Base-by-base conservation (phyloP, 1,284 basidiomycete genomes). In the Pascua guehoae region DNA sequence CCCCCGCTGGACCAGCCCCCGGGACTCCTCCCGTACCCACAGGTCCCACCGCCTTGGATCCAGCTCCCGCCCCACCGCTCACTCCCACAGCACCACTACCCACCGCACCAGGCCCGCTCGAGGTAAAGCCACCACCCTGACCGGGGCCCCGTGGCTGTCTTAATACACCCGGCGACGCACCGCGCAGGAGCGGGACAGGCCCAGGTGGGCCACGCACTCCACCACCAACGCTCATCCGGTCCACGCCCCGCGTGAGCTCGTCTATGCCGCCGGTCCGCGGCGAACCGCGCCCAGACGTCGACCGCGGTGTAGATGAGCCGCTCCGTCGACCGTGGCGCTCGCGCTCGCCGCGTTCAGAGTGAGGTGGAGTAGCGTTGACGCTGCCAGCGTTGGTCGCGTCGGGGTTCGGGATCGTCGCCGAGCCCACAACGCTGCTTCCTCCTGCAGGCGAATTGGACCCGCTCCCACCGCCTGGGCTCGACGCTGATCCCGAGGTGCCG, bases 81-180 rank as follows among this genome's bases (percentile, higher is more conserved):
- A 32, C 24, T 32, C 24, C 24, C 24, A 3, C 24, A 32, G 24
- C 24, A 32, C 24, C 24, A 32, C 24, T 32, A n/a, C 24, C 24
- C 24, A 32, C 24, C 7, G 24, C 7, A 7, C 24, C 24, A 3
- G 24, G 24, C 7, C 24, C 24, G 24, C 4, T 32, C 7, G 24
- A 32, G 24, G 36, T 56, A 41, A 58, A 58, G 1, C 57, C 57
- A 1, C 16, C 32, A 12, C 57, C 57, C 9, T 32, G 38, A 4
- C 52, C 52, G 1, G 60, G 60, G 12, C 60, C 60, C 12, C 56
- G 46, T 17, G 60, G 60, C 53, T 61, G 60, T 5, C 60, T 49
- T 10, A 61, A 41, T n/a, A 61, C 60, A 12, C 56, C 54, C 15
- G 49, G 57, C 49, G 49, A 42, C 24, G 45, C 49, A 11, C 43